These are phyloP conservation scores for Fomitopsis betulina DNA, from an alignment of 1,284 basidiomycete genomes.

Conservation along the genomic window DNA sequence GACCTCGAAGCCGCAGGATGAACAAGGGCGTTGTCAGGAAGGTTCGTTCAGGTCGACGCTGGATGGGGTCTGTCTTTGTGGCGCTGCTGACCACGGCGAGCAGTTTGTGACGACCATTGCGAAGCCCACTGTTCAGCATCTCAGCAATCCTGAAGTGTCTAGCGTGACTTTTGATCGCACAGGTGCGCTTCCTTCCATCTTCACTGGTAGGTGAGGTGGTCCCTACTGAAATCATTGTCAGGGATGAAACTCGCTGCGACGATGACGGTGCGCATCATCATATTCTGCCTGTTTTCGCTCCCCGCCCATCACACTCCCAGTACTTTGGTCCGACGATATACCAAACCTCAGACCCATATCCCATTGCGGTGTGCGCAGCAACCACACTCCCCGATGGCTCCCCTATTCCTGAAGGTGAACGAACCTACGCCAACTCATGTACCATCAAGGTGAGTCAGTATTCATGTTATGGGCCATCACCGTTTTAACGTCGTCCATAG, in stretches of 20 bases:
- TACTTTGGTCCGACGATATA: slow-evolving; percentile 69
- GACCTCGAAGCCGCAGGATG: slow-evolving; percentile 37
- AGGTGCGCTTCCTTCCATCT: slow-evolving; percentile 34
- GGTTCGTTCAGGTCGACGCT: slow-evolving; percentile 25
- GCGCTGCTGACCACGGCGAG: slow-evolving; percentile 3
- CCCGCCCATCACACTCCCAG: slow-evolving; percentile 31
- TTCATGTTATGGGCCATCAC: neutral
- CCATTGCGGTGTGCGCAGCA: slow-evolving; percentile 64
- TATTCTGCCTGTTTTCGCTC: neutral
- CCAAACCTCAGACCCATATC: slow-evolving; percentile 54
- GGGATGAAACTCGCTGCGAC: slow-evolving; percentile 59
- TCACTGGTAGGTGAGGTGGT: neutral
- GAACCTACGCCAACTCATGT: slow-evolving; percentile 65
- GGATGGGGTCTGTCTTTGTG: neutral
- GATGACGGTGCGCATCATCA: slow-evolving; percentile 46
- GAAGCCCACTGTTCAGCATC: slow-evolving; percentile 31
- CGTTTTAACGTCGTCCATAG: slow-evolving; percentile 30
- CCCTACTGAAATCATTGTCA: slow-evolving; percentile 18
- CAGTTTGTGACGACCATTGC: slow-evolving; percentile 67
- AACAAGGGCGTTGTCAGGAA: slow-evolving; percentile 50
- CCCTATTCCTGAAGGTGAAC: slow-evolving; percentile 36
- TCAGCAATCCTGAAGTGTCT: slow-evolving; percentile 59
- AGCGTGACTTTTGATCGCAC: slow-evolving; percentile 62
- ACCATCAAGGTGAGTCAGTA: slow-evolving; percentile 62
- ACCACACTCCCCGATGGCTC: slow-evolving; percentile 48